These are phyloP conservation scores for Colletotrichum musae DNA, from an alignment of 2,329 filamentous ascomycete genomes.

Conservation along the genomic window DNA sequence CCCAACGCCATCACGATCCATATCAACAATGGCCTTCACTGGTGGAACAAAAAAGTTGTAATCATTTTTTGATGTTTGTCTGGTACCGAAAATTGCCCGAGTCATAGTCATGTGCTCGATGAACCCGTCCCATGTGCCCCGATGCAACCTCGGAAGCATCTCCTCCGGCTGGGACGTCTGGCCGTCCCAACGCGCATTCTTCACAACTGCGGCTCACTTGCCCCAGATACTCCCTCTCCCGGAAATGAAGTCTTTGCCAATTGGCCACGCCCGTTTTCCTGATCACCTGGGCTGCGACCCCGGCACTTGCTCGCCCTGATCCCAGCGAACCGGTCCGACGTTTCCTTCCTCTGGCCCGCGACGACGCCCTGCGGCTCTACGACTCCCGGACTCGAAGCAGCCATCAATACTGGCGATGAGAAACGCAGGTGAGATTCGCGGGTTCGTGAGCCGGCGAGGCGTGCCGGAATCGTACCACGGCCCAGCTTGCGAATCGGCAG, in stretches of 20 bases:
- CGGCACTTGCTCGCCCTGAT: slow-evolving; percentile 7
- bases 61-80: neutral
- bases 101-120: slow-evolving; percentile 28
- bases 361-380: slow-evolving; percentile 24
- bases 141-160: slow-evolving; percentile 38
- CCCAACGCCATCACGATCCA: neutral
- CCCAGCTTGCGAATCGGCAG: neutral
- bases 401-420: neutral
- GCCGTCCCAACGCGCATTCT: neutral
- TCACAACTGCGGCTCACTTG: neutral
- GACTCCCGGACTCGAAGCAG: slow-evolving; percentile 21
- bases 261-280: slow-evolving; percentile 6
- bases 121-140: slow-evolving; percentile 16
- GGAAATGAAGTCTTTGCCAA: slow-evolving; percentile 1
- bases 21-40: neutral
- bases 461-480: neutral
- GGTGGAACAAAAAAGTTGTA: slow-evolving; percentile 19
- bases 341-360: neutral
- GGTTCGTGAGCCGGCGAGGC: neutral
- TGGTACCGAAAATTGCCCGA: slow-evolving; percentile 20
- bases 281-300: slow-evolving; percentile 11
- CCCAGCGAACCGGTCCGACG: slow-evolving; percentile 32
- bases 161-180: slow-evolving; percentile 20
- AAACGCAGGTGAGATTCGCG: neutral
- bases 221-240: slow-evolving; percentile 6